phyloP scores from a whole-genome alignment of 768 basidiomycete species.

The Astraeus odoratus region DNA sequence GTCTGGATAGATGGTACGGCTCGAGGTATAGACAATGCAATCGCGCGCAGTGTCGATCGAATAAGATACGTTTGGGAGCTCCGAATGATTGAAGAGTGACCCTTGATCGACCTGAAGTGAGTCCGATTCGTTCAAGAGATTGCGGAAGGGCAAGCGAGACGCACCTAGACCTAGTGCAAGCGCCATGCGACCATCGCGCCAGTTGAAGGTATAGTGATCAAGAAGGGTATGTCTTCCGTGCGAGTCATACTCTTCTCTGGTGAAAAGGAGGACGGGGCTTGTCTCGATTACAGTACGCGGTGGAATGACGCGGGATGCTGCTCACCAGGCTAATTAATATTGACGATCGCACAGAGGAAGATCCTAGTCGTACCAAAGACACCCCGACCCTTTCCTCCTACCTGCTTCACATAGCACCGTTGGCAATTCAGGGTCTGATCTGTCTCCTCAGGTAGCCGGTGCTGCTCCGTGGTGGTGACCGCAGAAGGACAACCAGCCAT shows the following conservation, averaged over 20 bases:
- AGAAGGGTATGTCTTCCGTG: slow-evolving; percentile 60
- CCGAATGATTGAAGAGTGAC: slow-evolving; percentile 76
- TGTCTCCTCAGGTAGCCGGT: too few relatives aligned
- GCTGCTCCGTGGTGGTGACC: slow-evolving; percentile 4
- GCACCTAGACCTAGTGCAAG: slow-evolving; percentile 73
- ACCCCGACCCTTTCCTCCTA: slow-evolving; percentile 49
- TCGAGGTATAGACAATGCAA: slow-evolving; percentile 57
- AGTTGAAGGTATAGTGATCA: slow-evolving; percentile 73
- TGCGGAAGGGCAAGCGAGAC: slow-evolving; percentile 6
- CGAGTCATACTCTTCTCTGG: slow-evolving; percentile 57
- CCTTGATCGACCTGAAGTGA: slow-evolving; percentile 36
- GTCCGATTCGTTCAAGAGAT: background rate
- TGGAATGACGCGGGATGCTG: slow-evolving; percentile 28
- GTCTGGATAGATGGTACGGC: slow-evolving; percentile 42
- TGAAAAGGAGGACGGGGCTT: slow-evolving; percentile 78
- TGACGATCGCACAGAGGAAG: background rate
- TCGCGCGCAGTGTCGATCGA: slow-evolving; percentile 44
- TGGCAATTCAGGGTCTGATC: slow-evolving; percentile 40
- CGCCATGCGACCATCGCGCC: slow-evolving; percentile 69
- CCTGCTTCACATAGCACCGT: slow-evolving; percentile 40
- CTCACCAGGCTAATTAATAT: slow-evolving; percentile 15
- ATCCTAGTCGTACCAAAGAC: slow-evolving; percentile 46
- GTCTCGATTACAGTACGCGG: slow-evolving; percentile 68
- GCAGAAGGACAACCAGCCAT: slow-evolving; percentile 12
- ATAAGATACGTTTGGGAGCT: slow-evolving; percentile 64